Base-by-base conservation (phyloP, 2,329 filamentous ascomycete species). In the Calonectria pauciramosa region DNA sequence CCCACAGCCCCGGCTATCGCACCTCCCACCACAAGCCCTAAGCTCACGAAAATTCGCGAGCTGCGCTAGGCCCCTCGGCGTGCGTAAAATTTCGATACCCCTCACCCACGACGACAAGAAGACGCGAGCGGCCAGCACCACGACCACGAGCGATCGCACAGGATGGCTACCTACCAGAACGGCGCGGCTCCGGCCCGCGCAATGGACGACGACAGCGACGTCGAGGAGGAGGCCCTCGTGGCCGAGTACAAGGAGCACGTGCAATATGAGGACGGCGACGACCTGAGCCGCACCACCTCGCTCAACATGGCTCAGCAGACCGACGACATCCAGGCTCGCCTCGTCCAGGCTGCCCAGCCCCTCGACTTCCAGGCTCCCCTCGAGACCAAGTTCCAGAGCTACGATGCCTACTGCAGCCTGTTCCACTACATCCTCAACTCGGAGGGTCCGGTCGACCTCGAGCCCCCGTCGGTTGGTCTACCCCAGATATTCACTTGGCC, bases 381-480 rank as follows among this genome's bases (percentile, higher is more conserved):
- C 71, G 97, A 99, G 87, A 95, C 95, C 86, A 99, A 99, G 89
- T 98, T 99, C 89, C 94, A 95, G 86, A 98, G 96, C 89, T 99
- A 99, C 90, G 97, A 99, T 89, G 95, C 95, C 86, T 99, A 99
- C 91, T 99, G 97, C 93, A 98, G 95, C 87, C 90, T 99, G 82
- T 99, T 99, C 90, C 97, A 99, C 89, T 99, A 95, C 88, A 98
- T 99, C 86, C 90, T 99, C 85, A 99, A 99, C 91, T 99, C 96
- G 66, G 97, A 99, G 80, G 97, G 97, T n/a, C 97, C 97, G 20
- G 96, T 99, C 75, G 97, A 99, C 84, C 90, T 99, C 80, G 97
- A 99, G 87, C 94, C 96, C 79, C 97, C 97, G 81, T 98, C 96
- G 85, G 96, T 98, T 90, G 88, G 95, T 91, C 75, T 68, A 38